Evolutionary conservation across 345 rosid species (phyloP).

Genomic region (Sapria himalayana): DNA sequence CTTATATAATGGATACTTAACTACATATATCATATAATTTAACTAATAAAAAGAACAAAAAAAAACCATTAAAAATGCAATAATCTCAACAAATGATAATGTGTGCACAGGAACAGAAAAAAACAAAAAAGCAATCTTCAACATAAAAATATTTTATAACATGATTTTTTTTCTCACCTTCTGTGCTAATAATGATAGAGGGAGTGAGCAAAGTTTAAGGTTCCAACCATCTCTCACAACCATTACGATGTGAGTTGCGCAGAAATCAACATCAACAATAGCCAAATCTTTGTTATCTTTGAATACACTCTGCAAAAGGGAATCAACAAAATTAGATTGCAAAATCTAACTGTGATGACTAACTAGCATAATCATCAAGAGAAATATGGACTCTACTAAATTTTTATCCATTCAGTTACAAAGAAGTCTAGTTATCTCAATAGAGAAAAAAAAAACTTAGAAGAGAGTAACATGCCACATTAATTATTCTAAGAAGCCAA

Average conservation of each 20-base stretch:
- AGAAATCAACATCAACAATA: constrained; percentile 81
- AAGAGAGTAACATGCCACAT: too few relatives aligned
- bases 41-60: constrained; percentile 3
- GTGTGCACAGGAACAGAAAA: too few relatives aligned
- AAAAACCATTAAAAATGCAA: neutral
- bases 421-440: too few relatives aligned
- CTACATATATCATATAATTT: too few relatives aligned
- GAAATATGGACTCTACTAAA: too few relatives aligned
- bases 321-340: too few relatives aligned
- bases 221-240: constrained; percentile 36
- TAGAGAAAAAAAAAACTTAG: too few relatives aligned
- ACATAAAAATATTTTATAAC: neutral
- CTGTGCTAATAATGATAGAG: constrained; percentile 39
- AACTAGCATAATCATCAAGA: neutral
- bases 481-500: too few relatives aligned
- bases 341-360: neutral
- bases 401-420: too few relatives aligned
- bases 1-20: too few relatives aligned
- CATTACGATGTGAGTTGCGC: constrained; percentile 44
- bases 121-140: constrained; percentile 2
- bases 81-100: neutral
- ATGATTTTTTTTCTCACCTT: constrained; percentile 20
- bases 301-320: constrained; percentile 55
- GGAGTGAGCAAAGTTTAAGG: constrained; percentile 46
- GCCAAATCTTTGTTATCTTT: constrained; percentile 24